Evolutionary conservation across 352 stramenopile species (phyloP), one percentile per base, ranked within the genome.

Genomic region (Pythium aphanidermatum): DNA sequence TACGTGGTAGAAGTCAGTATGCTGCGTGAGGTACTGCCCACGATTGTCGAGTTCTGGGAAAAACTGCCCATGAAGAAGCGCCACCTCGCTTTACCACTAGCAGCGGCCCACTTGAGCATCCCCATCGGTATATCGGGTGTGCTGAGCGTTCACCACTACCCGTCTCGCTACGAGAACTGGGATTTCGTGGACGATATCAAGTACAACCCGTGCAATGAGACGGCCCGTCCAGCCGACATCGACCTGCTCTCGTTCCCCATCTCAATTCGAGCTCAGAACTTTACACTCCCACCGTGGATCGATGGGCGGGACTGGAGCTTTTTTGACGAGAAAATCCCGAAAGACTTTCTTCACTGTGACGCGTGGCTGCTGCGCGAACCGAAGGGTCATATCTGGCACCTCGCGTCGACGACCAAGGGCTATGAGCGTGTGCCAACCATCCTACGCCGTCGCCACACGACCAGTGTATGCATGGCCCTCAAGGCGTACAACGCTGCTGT

Each of bases 81-180:
- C 23, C 71, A 88, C 42, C 36, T 93, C 17, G 78, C 79, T 12
- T 58, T 90, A 8, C 74, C 81, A 14, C 45, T 93, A n/a, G 74
- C 78, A 10, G 74, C 74, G 2, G 76, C 75, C 13, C 78, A 93
- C 32, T 61, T 74, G 17, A 60, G 62, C 10, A 38, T 65, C 2
- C 47, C 58, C 0, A 73, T 91, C 28, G 78, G 76, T 19, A 78
- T 91, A 17, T 78, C 76, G 0, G 74, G 81, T 24, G 70, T 72
- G n/a, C 52, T 93, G 3, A 88, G 65, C 42, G 63, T 93, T 7
- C 76, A 86, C 46, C 65, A 86, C 46, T 93, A 91, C 43, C 62
- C 74, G 17, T 93, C 78, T 36, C 78, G 80, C 4, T 90, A 87
- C 45, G 78, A 91, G 48, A 91, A 93, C 62, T 93, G 81, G 81